A percentile compares a stretch with the other conserved stretches of the same genome.
phyloP scores from a whole-genome alignment of 2,329 filamentous ascomycete genomes.

The Phaeosphaeriaceae sp. region DNA sequence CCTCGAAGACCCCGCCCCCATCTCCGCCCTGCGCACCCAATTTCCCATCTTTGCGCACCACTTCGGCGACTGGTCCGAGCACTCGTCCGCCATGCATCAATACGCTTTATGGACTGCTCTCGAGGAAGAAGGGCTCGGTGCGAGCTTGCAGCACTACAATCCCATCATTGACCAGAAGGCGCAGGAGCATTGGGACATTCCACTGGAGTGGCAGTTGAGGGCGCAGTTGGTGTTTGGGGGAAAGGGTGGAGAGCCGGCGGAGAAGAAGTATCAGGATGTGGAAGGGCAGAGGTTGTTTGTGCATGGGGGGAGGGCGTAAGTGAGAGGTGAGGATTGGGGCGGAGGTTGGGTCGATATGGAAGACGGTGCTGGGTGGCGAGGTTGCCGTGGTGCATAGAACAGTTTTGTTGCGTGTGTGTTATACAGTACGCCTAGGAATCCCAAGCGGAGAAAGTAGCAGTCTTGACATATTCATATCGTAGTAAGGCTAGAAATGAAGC shows the following conservation, averaged over 20 bases:
- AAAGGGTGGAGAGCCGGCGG: slow-evolving; percentile 59
- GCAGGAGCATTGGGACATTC: slow-evolving; percentile 71
- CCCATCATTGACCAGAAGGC: slow-evolving; percentile 80
- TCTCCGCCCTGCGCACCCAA: slow-evolving; percentile 71
- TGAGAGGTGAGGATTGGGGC: no score
- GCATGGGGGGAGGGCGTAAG: slow-evolving; percentile 46
- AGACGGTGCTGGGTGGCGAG: no score
- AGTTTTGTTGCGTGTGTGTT: no score
- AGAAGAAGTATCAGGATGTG: slow-evolving; percentile 70
- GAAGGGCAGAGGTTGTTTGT: slow-evolving; percentile 65
- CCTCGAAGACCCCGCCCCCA: slow-evolving; percentile 77
- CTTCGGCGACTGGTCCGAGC: slow-evolving; percentile 78
- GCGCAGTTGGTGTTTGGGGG: slow-evolving; percentile 87
- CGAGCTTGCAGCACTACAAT: slow-evolving; percentile 94
- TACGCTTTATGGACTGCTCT: slow-evolving; percentile 81
- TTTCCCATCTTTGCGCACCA: slow-evolving; percentile 78
- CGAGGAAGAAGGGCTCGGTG: slow-evolving; percentile 82
- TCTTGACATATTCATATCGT: no score
- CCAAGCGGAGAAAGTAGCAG: no score
- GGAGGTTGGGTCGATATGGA: no score
- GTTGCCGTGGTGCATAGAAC: no score
- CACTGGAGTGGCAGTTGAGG: slow-evolving; percentile 75
- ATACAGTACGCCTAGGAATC: no score
- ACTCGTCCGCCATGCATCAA: slow-evolving; percentile 84
- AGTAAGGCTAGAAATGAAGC: no score